Percentiles rank a stretch among this genome's conserved stretches.
Conservation (phyloP, 2,329 filamentous ascomycete species). For the Colletotrichum chlorophyti region DNA sequence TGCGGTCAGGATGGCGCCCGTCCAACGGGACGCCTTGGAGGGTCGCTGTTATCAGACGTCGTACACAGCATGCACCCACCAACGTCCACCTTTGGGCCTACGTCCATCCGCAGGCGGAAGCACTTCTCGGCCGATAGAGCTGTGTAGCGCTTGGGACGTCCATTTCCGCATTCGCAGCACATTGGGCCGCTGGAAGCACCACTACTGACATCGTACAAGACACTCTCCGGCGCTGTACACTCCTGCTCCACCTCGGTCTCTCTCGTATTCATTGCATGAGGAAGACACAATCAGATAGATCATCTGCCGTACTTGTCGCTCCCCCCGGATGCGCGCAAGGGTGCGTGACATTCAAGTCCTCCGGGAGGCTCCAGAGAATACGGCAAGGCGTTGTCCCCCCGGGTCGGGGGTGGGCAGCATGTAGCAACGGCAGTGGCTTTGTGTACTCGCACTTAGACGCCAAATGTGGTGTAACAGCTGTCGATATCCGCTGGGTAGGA, state of each 20-base stretch:
- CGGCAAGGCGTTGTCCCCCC: background rate
- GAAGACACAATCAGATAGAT: too few relatives aligned
- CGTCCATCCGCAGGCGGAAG: conserved; percentile 10
- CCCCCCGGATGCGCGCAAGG: background rate
- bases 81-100: background rate
- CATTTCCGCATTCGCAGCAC: conserved; percentile 13
- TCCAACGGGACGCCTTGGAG: conserved; percentile 17
- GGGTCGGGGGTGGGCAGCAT: conserved; percentile 4
- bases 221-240: too few relatives aligned
- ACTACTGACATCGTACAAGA: too few relatives aligned
- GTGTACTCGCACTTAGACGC: background rate
- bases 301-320: too few relatives aligned
- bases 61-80: conserved; percentile 14
- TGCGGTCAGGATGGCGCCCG: conserved; percentile 12
- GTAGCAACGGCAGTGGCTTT: background rate
- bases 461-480: conserved; percentile 5
- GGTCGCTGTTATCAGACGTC: conserved; percentile 24
- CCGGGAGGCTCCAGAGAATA: background rate
- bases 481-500: conserved; percentile 12
- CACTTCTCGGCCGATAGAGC: conserved; percentile 28
- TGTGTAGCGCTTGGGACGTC: conserved; percentile 16
- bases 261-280: conserved; percentile 7
- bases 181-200: conserved; percentile 21
- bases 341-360: background rate
- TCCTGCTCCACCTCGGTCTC: too few relatives aligned